Evolutionary conservation across 2,329 filamentous ascomycete genomes (phyloP).

Genomic region (Xylariaceae sp.): DNA sequence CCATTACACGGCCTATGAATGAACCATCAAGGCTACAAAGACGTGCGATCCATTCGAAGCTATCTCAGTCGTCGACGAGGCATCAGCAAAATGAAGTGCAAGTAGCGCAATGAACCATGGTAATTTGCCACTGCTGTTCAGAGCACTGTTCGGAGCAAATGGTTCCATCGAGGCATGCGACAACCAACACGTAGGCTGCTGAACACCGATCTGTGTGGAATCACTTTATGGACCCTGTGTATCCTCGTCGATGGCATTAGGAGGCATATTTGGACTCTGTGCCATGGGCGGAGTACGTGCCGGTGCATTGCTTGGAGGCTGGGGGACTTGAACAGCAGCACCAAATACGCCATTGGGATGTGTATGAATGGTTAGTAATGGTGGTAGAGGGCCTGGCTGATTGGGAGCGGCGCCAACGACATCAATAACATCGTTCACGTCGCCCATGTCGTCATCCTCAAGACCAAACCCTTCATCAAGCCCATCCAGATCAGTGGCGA

Average conservation of each 20-base stretch:
- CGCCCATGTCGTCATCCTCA: conserved; percentile 34
- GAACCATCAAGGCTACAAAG: neutral
- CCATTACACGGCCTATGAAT: neutral
- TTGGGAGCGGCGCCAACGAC: conserved; percentile 22
- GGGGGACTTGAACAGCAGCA: neutral
- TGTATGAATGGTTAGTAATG: conserved; percentile 22
- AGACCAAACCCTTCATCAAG: conserved; percentile 31
- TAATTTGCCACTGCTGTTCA: neutral
- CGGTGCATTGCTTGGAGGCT: neutral
- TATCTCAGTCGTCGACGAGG: neutral
- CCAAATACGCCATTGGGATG: neutral
- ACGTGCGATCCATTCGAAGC: neutral
- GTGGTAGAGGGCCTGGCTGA: conserved; percentile 22
- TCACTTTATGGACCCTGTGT: conserved; percentile 5
- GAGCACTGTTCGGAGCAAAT: too few relatives aligned
- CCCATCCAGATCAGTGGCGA: conserved; percentile 24
- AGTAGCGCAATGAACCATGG: conserved; percentile 3
- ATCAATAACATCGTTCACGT: conserved; percentile 32
- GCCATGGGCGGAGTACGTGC: neutral
- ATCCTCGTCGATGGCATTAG: conserved; percentile 19
- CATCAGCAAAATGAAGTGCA: neutral
- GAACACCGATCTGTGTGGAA: neutral
- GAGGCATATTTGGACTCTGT: conserved; percentile 29
- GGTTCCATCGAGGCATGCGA: neutral
- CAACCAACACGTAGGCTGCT: neutral